phyloP scores from a whole-genome alignment of 2,329 filamentous ascomycete genomes.

The Microsporum canis region DNA sequence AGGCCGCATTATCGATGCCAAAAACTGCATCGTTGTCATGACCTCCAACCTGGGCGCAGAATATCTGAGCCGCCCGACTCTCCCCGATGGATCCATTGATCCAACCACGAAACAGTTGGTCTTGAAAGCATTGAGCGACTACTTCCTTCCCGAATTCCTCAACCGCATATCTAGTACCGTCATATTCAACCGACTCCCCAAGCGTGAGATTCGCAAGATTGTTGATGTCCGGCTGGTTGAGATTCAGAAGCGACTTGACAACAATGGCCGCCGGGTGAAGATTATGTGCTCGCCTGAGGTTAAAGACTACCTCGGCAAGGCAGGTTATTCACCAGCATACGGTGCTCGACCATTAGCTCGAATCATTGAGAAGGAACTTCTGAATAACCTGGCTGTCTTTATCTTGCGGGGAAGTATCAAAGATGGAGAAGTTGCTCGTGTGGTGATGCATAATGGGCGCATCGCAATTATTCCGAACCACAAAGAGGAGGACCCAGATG shows the following conservation, averaged over 20 bases:
- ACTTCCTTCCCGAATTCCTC: slow-evolving; percentile 96
- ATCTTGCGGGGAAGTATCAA: slow-evolving; percentile 74
- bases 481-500: slow-evolving; percentile 48
- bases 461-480: slow-evolving; percentile 79
- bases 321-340: slow-evolving; percentile 91
- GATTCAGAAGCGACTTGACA: slow-evolving; percentile 79
- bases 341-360: slow-evolving; percentile 79
- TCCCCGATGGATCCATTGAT: slow-evolving; percentile 75
- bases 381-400: slow-evolving; percentile 84
- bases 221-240: slow-evolving; percentile 80
- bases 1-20: slow-evolving; percentile 85
- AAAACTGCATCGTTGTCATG: slow-evolving; percentile 99
- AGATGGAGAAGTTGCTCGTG: slow-evolving; percentile 72
- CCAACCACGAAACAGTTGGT: slow-evolving; percentile 75
- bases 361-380: slow-evolving; percentile 92
- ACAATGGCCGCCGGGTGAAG: slow-evolving; percentile 74
- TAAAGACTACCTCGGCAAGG: slow-evolving; percentile 81
- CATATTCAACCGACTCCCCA: slow-evolving; percentile 95
- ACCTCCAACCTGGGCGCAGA: slow-evolving; percentile 95
- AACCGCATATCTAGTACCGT: slow-evolving; percentile 94
- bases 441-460: slow-evolving; percentile 68
- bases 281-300: slow-evolving; percentile 76
- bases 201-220: slow-evolving; percentile 82
- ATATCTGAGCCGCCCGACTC: slow-evolving; percentile 69
- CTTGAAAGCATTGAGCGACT: slow-evolving; percentile 80